These are phyloP conservation scores for Tolypocladium amazonense DNA, from an alignment of 2,329 filamentous ascomycete species.

Conservation along the genomic window DNA sequence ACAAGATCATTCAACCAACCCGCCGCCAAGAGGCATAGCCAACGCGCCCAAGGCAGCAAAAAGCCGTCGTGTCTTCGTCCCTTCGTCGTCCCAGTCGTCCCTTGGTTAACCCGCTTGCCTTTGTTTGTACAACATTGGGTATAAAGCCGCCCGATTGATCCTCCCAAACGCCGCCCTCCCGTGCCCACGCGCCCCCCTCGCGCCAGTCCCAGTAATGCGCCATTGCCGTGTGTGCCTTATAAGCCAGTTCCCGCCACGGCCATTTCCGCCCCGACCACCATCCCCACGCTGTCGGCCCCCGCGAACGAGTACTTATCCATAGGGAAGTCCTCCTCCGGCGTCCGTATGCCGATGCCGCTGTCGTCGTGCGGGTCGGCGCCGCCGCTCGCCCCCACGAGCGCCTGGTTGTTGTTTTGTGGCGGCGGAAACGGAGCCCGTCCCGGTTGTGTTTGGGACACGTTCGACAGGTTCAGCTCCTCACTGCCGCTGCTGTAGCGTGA, in stretches of 20 bases:
- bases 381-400: slow-evolving; percentile 16
- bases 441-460: slow-evolving; percentile 35
- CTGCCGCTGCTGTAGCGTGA: slow-evolving; percentile 33
- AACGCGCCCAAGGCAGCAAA: neutral
- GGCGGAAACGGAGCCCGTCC: slow-evolving; percentile 40
- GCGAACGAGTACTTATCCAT: slow-evolving; percentile 47
- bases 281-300: slow-evolving; percentile 21
- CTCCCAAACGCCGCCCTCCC: slow-evolving; percentile 5
- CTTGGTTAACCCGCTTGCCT: slow-evolving; percentile 8
- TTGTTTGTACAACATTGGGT: slow-evolving; percentile 3
- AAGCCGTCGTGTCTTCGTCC: slow-evolving; percentile 20
- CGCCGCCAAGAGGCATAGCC: neutral
- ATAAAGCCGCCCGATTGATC: slow-evolving; percentile 2
- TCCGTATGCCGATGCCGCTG: slow-evolving; percentile 63
- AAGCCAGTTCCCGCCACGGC: slow-evolving; percentile 6
- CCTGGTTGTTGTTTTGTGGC: slow-evolving; percentile 30
- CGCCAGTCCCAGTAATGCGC: neutral
- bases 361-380: slow-evolving; percentile 51
- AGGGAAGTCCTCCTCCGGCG: slow-evolving; percentile 53
- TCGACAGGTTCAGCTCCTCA: slow-evolving; percentile 34
- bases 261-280: slow-evolving; percentile 21
- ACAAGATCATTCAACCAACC: neutral
- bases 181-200: neutral
- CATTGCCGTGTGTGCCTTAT: neutral
- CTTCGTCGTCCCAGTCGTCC: slow-evolving; percentile 17